Percentiles rank a stretch among this genome's conserved stretches.
Conservation (phyloP, 306 rosid species). For the Cucurbita ficifolia region DNA sequence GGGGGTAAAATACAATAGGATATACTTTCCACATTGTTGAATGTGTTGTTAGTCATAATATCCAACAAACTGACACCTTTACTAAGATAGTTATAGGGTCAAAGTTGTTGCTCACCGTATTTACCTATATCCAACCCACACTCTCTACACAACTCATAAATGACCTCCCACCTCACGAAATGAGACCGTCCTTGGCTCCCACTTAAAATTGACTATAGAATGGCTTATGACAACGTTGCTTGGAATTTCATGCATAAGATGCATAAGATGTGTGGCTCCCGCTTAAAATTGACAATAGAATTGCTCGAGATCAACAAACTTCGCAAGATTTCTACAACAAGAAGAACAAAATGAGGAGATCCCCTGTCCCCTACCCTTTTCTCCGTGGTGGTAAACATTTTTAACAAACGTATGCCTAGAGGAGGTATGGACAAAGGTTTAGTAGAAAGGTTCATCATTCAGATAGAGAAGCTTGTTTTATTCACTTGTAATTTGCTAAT, state of each 20-base stretch:
- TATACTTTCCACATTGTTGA: neutral
- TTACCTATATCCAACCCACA: too few relatives aligned
- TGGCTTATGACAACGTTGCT: neutral
- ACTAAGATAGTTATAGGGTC: too few relatives aligned
- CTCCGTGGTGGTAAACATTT: neutral
- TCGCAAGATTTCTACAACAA: neutral
- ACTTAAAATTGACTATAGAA: neutral
- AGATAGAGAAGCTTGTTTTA: neutral
- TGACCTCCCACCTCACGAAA: neutral
- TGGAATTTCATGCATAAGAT: neutral
- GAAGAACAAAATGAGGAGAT: neutral
- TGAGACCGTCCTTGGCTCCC: neutral
- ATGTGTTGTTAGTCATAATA: neutral
- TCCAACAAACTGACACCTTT: too few relatives aligned
- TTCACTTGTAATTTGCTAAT: neutral
- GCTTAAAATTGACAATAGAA: too few relatives aligned
- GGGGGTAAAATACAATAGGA: neutral
- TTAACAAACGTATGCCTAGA: neutral
- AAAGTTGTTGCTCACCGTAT: too few relatives aligned
- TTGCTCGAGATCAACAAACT: neutral
- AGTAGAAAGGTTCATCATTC: neutral
- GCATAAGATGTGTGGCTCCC: too few relatives aligned
- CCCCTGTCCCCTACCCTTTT: neutral
- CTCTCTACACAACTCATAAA: neutral
- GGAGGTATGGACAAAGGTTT: neutral